A percentile compares a stretch with the other conserved stretches of the same genome.
Evolutionary conservation across 306 rosid species (phyloP).

Genomic region (Geum urbanum): DNA sequence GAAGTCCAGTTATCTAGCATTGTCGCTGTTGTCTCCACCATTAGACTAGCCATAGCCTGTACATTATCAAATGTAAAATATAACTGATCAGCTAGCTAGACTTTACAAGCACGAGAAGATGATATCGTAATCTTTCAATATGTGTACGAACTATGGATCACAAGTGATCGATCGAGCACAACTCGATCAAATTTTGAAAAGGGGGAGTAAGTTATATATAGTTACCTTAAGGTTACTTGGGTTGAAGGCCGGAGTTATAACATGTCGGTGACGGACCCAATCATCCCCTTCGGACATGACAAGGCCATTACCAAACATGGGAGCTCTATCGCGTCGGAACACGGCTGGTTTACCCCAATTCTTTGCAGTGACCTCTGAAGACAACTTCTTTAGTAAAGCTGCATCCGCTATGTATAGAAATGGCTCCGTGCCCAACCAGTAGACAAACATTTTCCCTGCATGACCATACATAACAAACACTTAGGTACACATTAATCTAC

Average conservation of each 20-base stretch:
- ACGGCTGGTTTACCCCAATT: slow-evolving; percentile 79
- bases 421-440: slow-evolving; percentile 87
- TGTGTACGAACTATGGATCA: not conserved
- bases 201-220: not conserved
- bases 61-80: not conserved
- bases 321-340: slow-evolving; percentile 54
- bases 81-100: not conserved
- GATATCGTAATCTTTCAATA: not conserved
- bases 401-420: slow-evolving; percentile 72
- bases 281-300: slow-evolving; percentile 68
- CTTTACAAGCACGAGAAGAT: not conserved
- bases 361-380: slow-evolving; percentile 51
- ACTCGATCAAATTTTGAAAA: not conserved
- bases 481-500: not conserved
- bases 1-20: slow-evolving; percentile 66
- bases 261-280: slow-evolving; percentile 69
- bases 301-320: slow-evolving; percentile 81
- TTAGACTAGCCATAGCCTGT: slow-evolving; percentile 60
- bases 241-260: slow-evolving; percentile 62
- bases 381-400: slow-evolving; percentile 58
- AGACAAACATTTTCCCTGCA: slow-evolving; percentile 65
- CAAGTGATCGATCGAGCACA: not conserved
- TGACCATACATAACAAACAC: not conserved
- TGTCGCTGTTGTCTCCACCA: slow-evolving; percentile 52
- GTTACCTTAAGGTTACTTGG: slow-evolving; percentile 60